These are phyloP conservation scores for Blastomyces percursus DNA, from an alignment of 2,329 filamentous ascomycete genomes.

Conservation along the genomic window DNA sequence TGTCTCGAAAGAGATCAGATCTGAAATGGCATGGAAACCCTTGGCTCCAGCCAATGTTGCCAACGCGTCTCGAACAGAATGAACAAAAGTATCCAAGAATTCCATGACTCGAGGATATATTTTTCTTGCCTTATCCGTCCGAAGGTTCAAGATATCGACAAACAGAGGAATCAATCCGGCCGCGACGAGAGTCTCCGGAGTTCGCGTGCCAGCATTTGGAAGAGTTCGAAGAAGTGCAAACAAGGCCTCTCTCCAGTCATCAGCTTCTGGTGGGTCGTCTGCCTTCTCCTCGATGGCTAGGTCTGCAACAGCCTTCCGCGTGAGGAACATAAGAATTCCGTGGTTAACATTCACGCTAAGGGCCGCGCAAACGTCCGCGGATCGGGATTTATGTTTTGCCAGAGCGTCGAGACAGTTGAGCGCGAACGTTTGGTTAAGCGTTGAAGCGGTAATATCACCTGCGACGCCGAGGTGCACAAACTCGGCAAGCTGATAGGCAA, in stretches of 20 bases:
- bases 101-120: conserved; percentile 74
- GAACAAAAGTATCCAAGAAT: conserved; percentile 81
- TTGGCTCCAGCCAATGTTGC: conserved; percentile 68
- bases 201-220: conserved; percentile 57
- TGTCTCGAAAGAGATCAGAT: conserved; percentile 71
- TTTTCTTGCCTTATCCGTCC: conserved; percentile 69
- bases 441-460: conserved; percentile 55
- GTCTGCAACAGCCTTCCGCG: conserved; percentile 78
- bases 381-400: conserved; percentile 63
- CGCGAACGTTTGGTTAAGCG: conserved; percentile 70
- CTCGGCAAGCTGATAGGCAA: conserved; percentile 86
- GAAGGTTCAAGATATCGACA: conserved; percentile 74
- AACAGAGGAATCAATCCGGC: conserved; percentile 84
- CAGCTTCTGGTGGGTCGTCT: conserved; percentile 54
- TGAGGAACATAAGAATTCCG: conserved; percentile 83
- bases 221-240: conserved; percentile 81
- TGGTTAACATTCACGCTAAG: conserved; percentile 94
- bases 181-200: conserved; percentile 72
- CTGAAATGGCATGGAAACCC: conserved; percentile 82
- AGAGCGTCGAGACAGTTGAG: conserved; percentile 77
- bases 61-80: conserved; percentile 75
- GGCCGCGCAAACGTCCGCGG: conserved; percentile 75
- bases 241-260: conserved; percentile 82
- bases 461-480: conserved; percentile 73
- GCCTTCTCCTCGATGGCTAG: conserved; percentile 53